phyloP scores from a whole-genome alignment of 768 basidiomycete species.

The Boletellus sp. region DNA sequence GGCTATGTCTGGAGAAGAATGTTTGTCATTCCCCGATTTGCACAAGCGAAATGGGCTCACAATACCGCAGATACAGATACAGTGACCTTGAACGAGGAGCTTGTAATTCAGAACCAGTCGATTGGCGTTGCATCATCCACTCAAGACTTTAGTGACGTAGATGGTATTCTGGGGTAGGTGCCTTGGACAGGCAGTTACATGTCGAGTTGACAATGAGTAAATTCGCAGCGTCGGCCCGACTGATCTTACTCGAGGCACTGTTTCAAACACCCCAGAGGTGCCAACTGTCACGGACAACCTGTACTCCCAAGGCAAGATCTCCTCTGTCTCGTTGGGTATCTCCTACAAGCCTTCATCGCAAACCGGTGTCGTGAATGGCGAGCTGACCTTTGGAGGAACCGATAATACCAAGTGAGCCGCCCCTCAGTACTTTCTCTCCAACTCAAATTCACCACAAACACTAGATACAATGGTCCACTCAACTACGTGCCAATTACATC shows the following conservation, averaged over 20 bases:
- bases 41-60: constrained; percentile 1
- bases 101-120: constrained; percentile 45
- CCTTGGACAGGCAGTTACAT: neutral
- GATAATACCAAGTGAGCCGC: constrained; percentile 41
- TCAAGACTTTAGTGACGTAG: constrained; percentile 43
- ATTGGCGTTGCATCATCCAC: constrained; percentile 46
- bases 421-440: neutral
- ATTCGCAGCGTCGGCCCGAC: constrained; percentile 45
- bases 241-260: constrained; percentile 46
- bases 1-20: constrained; percentile 50
- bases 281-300: constrained; percentile 61
- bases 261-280: constrained; percentile 35
- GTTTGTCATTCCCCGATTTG: constrained; percentile 22
- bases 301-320: constrained; percentile 44
- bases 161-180: constrained; percentile 50
- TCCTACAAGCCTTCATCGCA: constrained; percentile 48
- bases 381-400: constrained; percentile 53
- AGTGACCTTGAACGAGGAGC: constrained; percentile 38
- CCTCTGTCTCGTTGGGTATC: constrained; percentile 45
- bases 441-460: neutral
- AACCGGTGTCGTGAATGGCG: constrained; percentile 41
- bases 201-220: neutral
- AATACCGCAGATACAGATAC: constrained; percentile 40
- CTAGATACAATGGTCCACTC: constrained; percentile 33
- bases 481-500: constrained; percentile 40